Evolutionary conservation across 2,329 filamentous ascomycete genomes (phyloP).

Genomic region (Botryotinia calthae): DNA sequence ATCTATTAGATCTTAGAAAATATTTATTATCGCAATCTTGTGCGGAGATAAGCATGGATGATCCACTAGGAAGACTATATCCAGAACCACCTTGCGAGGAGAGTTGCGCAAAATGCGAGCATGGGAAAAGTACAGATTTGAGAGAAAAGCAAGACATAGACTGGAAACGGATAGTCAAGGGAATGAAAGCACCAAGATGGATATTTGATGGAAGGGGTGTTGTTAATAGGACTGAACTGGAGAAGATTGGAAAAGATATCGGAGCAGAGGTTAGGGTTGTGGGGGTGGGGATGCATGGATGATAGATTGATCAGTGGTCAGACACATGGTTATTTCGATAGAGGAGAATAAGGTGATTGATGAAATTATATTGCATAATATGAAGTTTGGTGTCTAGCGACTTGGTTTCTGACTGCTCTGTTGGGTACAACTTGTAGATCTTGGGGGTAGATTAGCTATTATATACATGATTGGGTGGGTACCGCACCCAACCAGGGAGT

Average conservation of each 20-base stretch:
- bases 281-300: slow-evolving; percentile 11
- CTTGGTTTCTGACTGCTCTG: not conserved
- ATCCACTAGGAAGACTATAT: slow-evolving; percentile 24
- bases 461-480: not conserved
- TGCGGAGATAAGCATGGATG: not conserved
- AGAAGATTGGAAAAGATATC: slow-evolving; percentile 30
- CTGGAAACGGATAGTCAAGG: slow-evolving; percentile 46
- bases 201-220: slow-evolving; percentile 48
- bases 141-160: slow-evolving; percentile 39
- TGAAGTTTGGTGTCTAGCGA: not conserved
- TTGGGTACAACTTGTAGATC: not conserved
- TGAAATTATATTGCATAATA: not conserved
- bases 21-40: not conserved
- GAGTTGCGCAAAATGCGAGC: slow-evolving; percentile 39
- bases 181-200: slow-evolving; percentile 47
- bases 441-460: not conserved
- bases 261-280: slow-evolving; percentile 28
- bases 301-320: not conserved
- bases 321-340: not conserved
- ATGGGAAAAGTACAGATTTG: slow-evolving; percentile 4
- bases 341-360: not conserved
- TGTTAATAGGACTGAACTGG: slow-evolving; percentile 34
- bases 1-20: not conserved
- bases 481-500: not conserved
- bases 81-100: slow-evolving; percentile 33